Base-by-base conservation (phyloP, 2,329 filamentous ascomycete species). In the Aspergillus sp. region DNA sequence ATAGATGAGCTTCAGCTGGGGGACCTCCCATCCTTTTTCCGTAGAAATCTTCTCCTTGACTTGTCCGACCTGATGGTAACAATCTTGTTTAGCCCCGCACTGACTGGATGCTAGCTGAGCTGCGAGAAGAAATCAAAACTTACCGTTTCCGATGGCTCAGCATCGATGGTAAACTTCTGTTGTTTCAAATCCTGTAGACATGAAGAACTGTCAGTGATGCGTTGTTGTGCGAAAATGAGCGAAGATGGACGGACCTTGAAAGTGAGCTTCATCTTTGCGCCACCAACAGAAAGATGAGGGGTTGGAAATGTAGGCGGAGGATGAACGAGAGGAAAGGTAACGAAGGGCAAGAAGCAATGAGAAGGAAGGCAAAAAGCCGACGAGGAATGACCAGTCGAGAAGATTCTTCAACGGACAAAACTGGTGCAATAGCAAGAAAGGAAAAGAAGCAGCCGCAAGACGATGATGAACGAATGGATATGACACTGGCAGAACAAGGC, bases 101-200 rank as follows among this genome's bases (percentile, higher is more conserved):
- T 49, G 49, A 45, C 12, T 52, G 51, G 47, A 55, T 47, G 49
- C 44, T 44, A 47, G 48, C 45, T 45, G 47, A 49, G 20, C 46
- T 54, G 38, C 37, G 27, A 45, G 27, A 27, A 49, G 39, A 47
- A 22, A 30, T 30, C 25, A 12, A 46, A 47, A 61, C 86, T 63
- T 84, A 96, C 90, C 70, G 88, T 87, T 68, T 96, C 90, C 57
- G 86, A 84, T 55, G 90, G 88, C 71, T 97, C 90, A 65, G 90
- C 88, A 60, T 97, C 91, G 77, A 98, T 86, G 65, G 85, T 84
- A 75, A 98, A 98, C 78, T 96, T 96, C 71, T 96, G 88, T 74
- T 97, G 93, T 79, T 96, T 97, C 65, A 98, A 81, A 77, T 98
- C 93, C 90, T 96, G 46, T 53, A 45, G 43, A 55, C 53, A 41